Evolutionary conservation across 1,284 basidiomycete genomes (phyloP), one percentile per base, ranked within the genome.

Genomic region (Moesziomyces parantarcticus): DNA sequence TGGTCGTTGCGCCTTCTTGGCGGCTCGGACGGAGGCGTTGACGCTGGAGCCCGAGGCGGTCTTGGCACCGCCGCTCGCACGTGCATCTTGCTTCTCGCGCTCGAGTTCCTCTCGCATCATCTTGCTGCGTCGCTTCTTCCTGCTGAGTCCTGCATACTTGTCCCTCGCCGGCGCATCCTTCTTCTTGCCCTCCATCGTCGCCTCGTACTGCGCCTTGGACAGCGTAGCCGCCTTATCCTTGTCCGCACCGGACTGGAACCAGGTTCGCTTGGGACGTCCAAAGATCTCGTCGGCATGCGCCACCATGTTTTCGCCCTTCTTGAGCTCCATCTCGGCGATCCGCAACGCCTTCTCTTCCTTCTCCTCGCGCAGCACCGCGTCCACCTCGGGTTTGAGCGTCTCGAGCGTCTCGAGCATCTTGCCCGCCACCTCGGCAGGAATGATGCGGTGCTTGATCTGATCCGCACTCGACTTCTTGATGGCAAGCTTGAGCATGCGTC

Each of bases 261-360:
- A 99, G 14, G 95, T 97, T 70, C 96, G 87, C 25, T 94, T 93
- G 9, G 97, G 97, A 50, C 96, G 88, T 34, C 92, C 90, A 84
- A 91, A 93, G 78, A 99, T 99, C 85, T 99, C 97, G n/a, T 89
- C 89, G 83, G 92, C 89, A 79, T 99, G 93, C 83, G 95, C 91
- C 55, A 98, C 90, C 88, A 99, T 90, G 84, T 99, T 99, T 84
- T 97, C 89, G 39, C 95, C 93, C 85, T 98, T 99, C 76, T 88
- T 90, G 21, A 99, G 81, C 84, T 99, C 93, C 94, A 98, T 97
- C 84, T 99, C 97, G 3, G 93, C 95, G 83, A 71, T 63, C 2
- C 76, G 64, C 22, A 83, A 39, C 2, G 92, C 89, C 85, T 94
- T 97, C 85, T 99, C 96, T 85, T 97, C 94, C 84, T 92, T 92